Evolutionary conservation across 352 stramenopile species (phyloP).

Genomic region (Phytophthora constricta): DNA sequence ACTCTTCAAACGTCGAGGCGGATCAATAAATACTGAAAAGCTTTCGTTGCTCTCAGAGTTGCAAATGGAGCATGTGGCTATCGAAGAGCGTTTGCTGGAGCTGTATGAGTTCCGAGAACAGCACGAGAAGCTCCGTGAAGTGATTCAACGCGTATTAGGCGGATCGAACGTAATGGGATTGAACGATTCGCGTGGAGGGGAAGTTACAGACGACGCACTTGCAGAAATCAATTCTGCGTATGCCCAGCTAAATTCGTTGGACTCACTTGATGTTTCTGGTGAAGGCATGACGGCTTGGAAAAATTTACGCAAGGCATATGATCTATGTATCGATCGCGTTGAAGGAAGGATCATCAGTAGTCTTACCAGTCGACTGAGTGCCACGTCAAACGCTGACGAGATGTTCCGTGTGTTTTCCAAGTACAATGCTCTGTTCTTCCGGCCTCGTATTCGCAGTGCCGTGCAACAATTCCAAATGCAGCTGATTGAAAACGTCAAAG

Average conservation of each 20-base stretch:
- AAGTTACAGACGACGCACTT: slow-evolving; percentile 83
- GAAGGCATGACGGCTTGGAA: slow-evolving; percentile 87
- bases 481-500: slow-evolving; percentile 97
- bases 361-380: slow-evolving; percentile 87
- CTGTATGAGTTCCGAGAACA: slow-evolving; percentile 92
- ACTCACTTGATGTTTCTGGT: slow-evolving; percentile 87
- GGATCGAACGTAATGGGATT: slow-evolving; percentile 42
- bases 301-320: slow-evolving; percentile 89
- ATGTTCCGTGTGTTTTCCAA: slow-evolving; percentile 98
- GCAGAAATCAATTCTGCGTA: slow-evolving; percentile 92
- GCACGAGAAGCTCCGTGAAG: slow-evolving; percentile 90
- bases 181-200: slow-evolving; percentile 48
- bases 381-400: slow-evolving; percentile 93
- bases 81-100: slow-evolving; percentile 90
- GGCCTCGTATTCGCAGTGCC: slow-evolving; percentile 93
- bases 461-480: slow-evolving; percentile 99
- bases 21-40: slow-evolving; percentile 85
- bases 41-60: slow-evolving; percentile 80
- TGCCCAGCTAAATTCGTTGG: slow-evolving; percentile 74
- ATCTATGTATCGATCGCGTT: slow-evolving; percentile 91
- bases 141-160: slow-evolving; percentile 88
- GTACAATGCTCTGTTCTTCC: slow-evolving; percentile 98
- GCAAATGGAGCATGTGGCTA: slow-evolving; percentile 83
- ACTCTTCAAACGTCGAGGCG: slow-evolving; percentile 79
- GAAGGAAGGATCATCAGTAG: slow-evolving; percentile 93